Evolutionary conservation across 2,329 filamentous ascomycete genomes (phyloP).

Genomic region (Chaetomium olivaceum): DNA sequence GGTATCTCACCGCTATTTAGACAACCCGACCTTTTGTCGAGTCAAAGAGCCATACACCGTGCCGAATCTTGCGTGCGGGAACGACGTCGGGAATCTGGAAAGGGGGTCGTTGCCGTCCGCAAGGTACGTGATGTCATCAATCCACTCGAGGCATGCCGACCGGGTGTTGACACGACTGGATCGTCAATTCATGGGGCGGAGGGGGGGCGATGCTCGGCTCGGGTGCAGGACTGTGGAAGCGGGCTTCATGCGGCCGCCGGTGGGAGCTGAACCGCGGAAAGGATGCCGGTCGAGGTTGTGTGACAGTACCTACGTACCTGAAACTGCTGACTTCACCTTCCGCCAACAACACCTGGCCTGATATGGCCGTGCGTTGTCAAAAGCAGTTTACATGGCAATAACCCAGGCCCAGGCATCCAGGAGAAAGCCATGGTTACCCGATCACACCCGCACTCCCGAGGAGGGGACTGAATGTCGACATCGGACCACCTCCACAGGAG

Average conservation of each 20-base stretch:
- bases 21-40: background rate
- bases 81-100: slow-evolving; percentile 3
- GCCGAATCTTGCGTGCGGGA: slow-evolving; percentile 6
- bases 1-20: slow-evolving; percentile 11
- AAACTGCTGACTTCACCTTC: background rate
- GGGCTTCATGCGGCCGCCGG: background rate
- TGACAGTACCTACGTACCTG: background rate
- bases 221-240: background rate
- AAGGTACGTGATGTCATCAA: slow-evolving; percentile 6
- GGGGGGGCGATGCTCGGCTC: background rate
- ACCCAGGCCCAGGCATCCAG: background rate
- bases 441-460: background rate
- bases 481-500: background rate
- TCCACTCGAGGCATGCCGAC: background rate
- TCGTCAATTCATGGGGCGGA: background rate
- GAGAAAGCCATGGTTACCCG: background rate
- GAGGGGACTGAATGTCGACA: background rate
- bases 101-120: slow-evolving; percentile 2
- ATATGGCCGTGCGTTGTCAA: background rate
- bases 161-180: background rate
- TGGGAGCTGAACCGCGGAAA: slow-evolving; percentile 6
- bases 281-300: slow-evolving; percentile 7
- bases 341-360: background rate
- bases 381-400: background rate
- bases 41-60: background rate